Evolutionary conservation across 2,329 filamentous ascomycete genomes (phyloP).

Genomic region (Calonectria hawksworthii): DNA sequence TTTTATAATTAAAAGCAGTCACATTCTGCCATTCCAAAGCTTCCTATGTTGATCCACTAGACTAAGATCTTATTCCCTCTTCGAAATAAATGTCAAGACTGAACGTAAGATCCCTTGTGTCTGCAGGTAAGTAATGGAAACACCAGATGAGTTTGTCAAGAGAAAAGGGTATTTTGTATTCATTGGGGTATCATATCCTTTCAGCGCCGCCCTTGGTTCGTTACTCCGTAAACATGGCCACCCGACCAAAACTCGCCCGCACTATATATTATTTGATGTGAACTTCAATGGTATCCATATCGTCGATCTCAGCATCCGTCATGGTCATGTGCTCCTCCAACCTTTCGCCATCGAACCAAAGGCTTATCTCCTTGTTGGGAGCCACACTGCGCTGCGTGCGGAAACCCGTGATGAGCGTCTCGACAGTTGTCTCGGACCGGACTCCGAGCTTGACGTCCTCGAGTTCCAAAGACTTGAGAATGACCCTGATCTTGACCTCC

Average conservation of each 20-base stretch:
- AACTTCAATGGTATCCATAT: slow-evolving; percentile 83
- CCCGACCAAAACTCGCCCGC: neutral
- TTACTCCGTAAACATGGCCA: slow-evolving; percentile 6
- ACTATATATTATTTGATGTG: slow-evolving; percentile 65
- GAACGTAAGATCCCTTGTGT: neutral
- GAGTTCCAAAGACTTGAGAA: slow-evolving; percentile 66
- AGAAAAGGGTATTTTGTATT: slow-evolving; percentile 28
- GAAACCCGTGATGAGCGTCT: slow-evolving; percentile 74
- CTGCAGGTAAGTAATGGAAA: neutral
- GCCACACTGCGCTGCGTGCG: slow-evolving; percentile 66
- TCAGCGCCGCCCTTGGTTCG: slow-evolving; percentile 26
- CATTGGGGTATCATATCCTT: slow-evolving; percentile 48
- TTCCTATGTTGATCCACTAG: neutral
- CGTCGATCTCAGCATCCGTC: slow-evolving; percentile 77
- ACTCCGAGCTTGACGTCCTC: slow-evolving; percentile 67
- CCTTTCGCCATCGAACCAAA: slow-evolving; percentile 83
- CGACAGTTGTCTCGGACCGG: slow-evolving; percentile 69
- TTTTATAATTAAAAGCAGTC: neutral
- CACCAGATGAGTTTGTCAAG: neutral
- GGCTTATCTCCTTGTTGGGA: slow-evolving; percentile 66
- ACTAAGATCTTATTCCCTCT: neutral
- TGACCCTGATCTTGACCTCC: slow-evolving; percentile 62
- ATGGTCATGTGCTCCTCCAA: slow-evolving; percentile 73
- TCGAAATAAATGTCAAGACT: no score
- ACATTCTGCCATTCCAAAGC: neutral